These are phyloP conservation scores for Kodamaea nitidulidarum DNA, from an alignment of 805 yeast genomes.

Conservation along the genomic window DNA sequence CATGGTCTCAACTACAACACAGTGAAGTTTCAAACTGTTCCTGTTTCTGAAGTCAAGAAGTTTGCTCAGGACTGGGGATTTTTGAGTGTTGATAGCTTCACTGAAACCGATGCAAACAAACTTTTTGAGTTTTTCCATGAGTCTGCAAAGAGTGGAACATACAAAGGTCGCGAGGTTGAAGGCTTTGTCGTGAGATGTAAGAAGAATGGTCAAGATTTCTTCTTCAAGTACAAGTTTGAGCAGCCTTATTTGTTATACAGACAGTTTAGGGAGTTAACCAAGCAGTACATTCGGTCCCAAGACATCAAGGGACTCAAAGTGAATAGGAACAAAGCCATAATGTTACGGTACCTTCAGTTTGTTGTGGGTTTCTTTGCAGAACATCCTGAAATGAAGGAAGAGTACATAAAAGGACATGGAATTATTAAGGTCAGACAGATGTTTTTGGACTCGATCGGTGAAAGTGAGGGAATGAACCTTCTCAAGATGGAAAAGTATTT, in stretches of 20 bases:
- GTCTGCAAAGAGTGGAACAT: constrained; percentile 64
- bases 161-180: constrained; percentile 70
- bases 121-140: constrained; percentile 51
- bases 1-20: constrained; percentile 82
- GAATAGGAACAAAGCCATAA: constrained; percentile 20
- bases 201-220: constrained; percentile 43
- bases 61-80: constrained; percentile 75
- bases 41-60: constrained; percentile 53
- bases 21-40: constrained; percentile 58
- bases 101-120: constrained; percentile 32
- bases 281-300: constrained; percentile 38
- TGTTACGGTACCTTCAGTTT: constrained; percentile 57
- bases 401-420: constrained; percentile 58
- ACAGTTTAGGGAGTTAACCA: constrained; percentile 85
- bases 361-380: constrained; percentile 51
- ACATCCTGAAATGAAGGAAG: constrained; percentile 43
- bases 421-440: constrained; percentile 66
- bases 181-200: constrained; percentile 88
- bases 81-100: constrained; percentile 48
- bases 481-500: constrained; percentile 41
- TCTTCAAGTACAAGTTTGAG: constrained; percentile 91
- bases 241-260: constrained; percentile 92
- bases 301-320: constrained; percentile 1
- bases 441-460: constrained; percentile 47
- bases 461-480: constrained; percentile 55